Percentiles rank a stretch among this genome's conserved stretches.
These are phyloP conservation scores for Trichoderma arundinaceum DNA, from an alignment of 2,329 filamentous ascomycete species.

Conservation along the genomic window DNA sequence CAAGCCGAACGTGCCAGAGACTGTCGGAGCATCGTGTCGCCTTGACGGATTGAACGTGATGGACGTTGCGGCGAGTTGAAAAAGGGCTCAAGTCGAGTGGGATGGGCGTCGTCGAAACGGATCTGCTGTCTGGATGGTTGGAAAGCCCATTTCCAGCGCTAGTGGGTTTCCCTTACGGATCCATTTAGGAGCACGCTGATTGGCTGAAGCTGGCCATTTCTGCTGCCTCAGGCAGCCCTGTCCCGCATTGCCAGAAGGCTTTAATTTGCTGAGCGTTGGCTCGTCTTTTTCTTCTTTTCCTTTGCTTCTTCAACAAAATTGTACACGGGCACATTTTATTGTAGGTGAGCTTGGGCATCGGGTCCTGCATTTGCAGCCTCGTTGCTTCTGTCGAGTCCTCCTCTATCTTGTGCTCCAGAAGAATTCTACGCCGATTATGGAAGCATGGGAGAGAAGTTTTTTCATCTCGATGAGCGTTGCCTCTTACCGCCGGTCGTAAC, in stretches of 20 bases:
- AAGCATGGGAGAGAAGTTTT: slow-evolving; percentile 65
- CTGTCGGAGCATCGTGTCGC: slow-evolving; percentile 72
- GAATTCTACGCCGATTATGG: slow-evolving; percentile 68
- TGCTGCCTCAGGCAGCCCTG: slow-evolving; percentile 48
- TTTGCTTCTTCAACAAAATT: slow-evolving; percentile 54
- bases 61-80: slow-evolving; percentile 47
- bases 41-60: slow-evolving; percentile 56
- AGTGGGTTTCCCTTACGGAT: slow-evolving; percentile 40
- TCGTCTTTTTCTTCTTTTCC: not conserved
- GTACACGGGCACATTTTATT: slow-evolving; percentile 74
- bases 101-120: slow-evolving; percentile 48
- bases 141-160: slow-evolving; percentile 31
- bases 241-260: slow-evolving; percentile 9
- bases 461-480: slow-evolving; percentile 64
- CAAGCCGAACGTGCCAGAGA: slow-evolving; percentile 71
- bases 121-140: slow-evolving; percentile 46
- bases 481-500: slow-evolving; percentile 79
- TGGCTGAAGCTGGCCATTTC: slow-evolving; percentile 41
- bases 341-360: slow-evolving; percentile 68
- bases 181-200: slow-evolving; percentile 54
- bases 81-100: slow-evolving; percentile 43
- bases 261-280: slow-evolving; percentile 13
- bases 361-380: slow-evolving; percentile 44
- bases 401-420: slow-evolving; percentile 77
- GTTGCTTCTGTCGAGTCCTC: slow-evolving; percentile 65